A percentile compares a stretch with the other conserved stretches of the same genome.
These are phyloP conservation scores for Tuber magnatum DNA, from an alignment of 495 filamentous ascomycete species.

Conservation along the genomic window DNA sequence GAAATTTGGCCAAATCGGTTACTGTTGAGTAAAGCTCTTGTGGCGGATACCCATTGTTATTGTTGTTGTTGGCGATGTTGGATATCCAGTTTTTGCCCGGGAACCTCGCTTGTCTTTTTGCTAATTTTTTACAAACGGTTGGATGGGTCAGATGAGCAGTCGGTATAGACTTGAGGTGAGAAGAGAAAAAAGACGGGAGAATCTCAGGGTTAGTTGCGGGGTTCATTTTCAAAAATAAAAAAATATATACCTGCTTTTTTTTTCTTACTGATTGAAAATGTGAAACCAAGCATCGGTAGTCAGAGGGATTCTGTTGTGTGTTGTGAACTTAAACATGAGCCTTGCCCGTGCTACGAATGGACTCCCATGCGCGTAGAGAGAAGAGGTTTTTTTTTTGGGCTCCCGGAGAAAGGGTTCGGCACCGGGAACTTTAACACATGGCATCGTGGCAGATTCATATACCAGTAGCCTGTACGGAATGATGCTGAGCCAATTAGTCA, in stretches of 20 bases:
- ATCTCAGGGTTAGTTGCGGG: background rate
- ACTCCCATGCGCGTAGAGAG: background rate
- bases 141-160: background rate
- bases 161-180: background rate
- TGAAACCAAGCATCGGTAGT: background rate
- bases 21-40: conserved; percentile 73
- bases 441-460: background rate
- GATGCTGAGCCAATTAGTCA: background rate
- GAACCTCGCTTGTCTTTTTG: background rate
- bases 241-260: background rate
- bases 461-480: background rate
- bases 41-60: background rate
- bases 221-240: background rate
- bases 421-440: background rate
- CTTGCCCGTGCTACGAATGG: background rate
- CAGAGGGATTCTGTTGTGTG: background rate
- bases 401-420: background rate
- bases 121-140: background rate
- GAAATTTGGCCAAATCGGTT: conserved; percentile 94
- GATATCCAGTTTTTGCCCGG: background rate
- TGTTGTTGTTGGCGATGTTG: background rate
- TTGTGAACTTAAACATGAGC: background rate
- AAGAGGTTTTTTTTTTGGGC: background rate
- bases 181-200: background rate
- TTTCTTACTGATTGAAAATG: background rate